Evolutionary conservation across 345 rosid genomes (phyloP), one percentile per base, ranked within the genome.

Genomic region (Gossypium sturtianum): DNA sequence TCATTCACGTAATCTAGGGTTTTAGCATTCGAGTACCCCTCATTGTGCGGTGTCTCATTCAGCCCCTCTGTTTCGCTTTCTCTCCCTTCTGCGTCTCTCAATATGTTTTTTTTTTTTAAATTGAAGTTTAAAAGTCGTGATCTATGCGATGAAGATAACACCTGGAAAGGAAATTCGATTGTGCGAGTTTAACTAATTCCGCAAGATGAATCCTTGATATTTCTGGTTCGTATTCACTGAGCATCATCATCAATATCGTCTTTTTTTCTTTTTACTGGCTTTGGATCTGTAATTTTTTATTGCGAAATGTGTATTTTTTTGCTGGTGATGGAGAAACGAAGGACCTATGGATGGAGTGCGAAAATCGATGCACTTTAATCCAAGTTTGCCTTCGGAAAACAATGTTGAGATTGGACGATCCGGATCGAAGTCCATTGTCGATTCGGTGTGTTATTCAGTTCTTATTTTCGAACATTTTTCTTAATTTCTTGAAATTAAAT

Each of bases 201-300:
- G 62, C 77, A n/a, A 66, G 25, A 57, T 75, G 77, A 75, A 23
- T 66, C 12, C 43, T 41, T 7, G 12, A 1, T 38, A 22, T 20
- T 41, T 65, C 65, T 64, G 77, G 77, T 75, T 75, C 77, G 77
- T 75, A 75, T 75, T 66, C 77, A 65, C 77, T 43, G 77, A 75
- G 77, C 72, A 65, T 75, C 66, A 3, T 17, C 17, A 16, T 61
- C 66, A 20, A 0, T 4, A 9, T 43, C 19, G 2, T 13, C 7
- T 20, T 9, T 20, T 20, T 20, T 9, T 19, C 25, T 9, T 57
- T 22, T 3, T 34, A 34, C 7, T 34, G 41, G 2, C 2, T 75
- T 66, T 75, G 0, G 2, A 44, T 45, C 3, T 2, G 8, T 45
- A 23, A 1, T 19, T 70, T 29, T 69, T 25, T 34, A 34, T 5